Base-by-base conservation (phyloP, 2,329 filamentous ascomycete genomes). In the Nigrospora oryzae region DNA sequence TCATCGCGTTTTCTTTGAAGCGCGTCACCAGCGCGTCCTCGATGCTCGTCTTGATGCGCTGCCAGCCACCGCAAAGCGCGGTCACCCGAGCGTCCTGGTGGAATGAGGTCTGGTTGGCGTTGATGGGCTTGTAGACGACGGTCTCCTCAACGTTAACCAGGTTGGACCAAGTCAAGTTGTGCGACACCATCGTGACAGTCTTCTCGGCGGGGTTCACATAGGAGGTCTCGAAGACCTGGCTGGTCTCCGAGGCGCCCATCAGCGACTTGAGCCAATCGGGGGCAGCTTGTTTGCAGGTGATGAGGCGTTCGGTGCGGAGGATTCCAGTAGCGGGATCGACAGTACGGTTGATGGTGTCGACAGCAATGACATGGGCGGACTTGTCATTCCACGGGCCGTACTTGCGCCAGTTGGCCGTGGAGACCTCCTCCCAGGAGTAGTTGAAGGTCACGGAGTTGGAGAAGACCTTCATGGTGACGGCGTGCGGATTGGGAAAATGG, bases 311-410 rank as follows among this genome's bases (percentile, higher is more conserved):
- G 28, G 77, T 81, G 51, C 75, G 74, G 46, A 81, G 73, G 57
- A 81, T 77, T 53, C 77, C 77, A 12, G 77, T 80, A 17, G 61
- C 62, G 2, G 71, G 62, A 56, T 81, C 75, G 63, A 81, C 71
- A 41, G 55, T 54, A 38, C 93, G 86, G 43, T 82, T 84, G 57
- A 98, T 69, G 13, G 91, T 97, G 70, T 98, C 93, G 59, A 97
- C 93, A 54, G 89, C 90, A 53, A 94, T 82, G 54, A 98, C 93
- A 67, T 98, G 93, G 36, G 89, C 88, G n/a, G 87, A 90, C 70
- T 95, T 93, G 66, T 96, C 86, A 73, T 98, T 98, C 91, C 93
- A 97, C 16, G 91, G 91, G 60, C 89, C 94, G 70, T 98, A 98
- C 68, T 98, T 98, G 56, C 83, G 85, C 93, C 93, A 98, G 77